Percentiles rank a stretch among this genome's conserved stretches.
Evolutionary conservation across 2,329 filamentous ascomycete species (phyloP).

Genomic region (Trichophaea hybrida): DNA sequence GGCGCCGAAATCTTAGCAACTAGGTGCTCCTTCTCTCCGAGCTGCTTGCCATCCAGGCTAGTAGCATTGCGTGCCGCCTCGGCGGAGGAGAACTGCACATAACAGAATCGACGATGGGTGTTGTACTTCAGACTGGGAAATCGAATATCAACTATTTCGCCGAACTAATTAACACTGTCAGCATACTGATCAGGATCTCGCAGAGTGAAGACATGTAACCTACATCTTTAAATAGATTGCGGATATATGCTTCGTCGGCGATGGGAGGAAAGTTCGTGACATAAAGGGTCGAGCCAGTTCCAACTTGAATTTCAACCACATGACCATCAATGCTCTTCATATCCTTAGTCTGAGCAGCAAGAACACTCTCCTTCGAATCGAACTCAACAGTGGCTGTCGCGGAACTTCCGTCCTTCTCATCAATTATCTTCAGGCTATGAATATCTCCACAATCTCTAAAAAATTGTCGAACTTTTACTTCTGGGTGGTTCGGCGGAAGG

Average conservation of each 20-base stretch:
- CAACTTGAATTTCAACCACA: slow-evolving; percentile 59
- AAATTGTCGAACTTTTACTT: slow-evolving; percentile 68
- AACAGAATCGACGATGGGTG: slow-evolving; percentile 81
- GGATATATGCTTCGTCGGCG: slow-evolving; percentile 57
- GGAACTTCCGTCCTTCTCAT: slow-evolving; percentile 45
- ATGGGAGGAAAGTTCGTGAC: slow-evolving; percentile 77
- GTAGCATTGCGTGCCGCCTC: slow-evolving; percentile 58
- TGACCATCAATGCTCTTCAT: slow-evolving; percentile 62
- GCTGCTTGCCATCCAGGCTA: slow-evolving; percentile 52
- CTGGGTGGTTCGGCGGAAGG: slow-evolving; percentile 53
- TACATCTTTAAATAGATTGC: slow-evolving; percentile 49
- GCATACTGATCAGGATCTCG: neutral
- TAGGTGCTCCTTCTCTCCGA: slow-evolving; percentile 56
- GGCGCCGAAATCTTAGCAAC: slow-evolving; percentile 77
- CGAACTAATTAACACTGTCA: slow-evolving; percentile 35
- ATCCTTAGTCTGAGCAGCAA: slow-evolving; percentile 66
- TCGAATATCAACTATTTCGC: slow-evolving; percentile 69
- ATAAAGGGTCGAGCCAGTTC: slow-evolving; percentile 67
- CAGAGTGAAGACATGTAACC: slow-evolving; percentile 16
- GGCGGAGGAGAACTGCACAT: slow-evolving; percentile 67
- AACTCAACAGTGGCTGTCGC: slow-evolving; percentile 74
- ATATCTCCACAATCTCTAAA: slow-evolving; percentile 78
- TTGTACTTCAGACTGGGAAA: slow-evolving; percentile 88
- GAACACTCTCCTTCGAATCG: slow-evolving; percentile 60
- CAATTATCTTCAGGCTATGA: slow-evolving; percentile 56